Base-by-base conservation (phyloP, 768 basidiomycete genomes). In the Leucocoprinus leucothites region DNA sequence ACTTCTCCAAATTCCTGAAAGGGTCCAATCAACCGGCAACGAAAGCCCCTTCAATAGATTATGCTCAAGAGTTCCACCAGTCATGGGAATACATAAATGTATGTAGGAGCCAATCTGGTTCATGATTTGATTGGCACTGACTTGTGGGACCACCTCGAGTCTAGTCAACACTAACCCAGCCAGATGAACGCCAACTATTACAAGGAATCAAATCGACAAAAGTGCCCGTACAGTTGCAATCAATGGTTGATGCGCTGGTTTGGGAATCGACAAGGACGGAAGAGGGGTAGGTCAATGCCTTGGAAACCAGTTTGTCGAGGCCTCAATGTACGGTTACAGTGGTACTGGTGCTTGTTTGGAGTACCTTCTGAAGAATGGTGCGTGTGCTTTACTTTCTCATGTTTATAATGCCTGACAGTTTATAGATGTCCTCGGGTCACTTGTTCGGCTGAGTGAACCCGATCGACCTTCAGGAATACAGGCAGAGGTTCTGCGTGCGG, bases 401-500 rank as follows among this genome's bases (percentile, higher is more conserved):
- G 45, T 44, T 7, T 40, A 49, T 49, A 11, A 31, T 28, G 24
- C 51, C 38, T 57, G 46, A 57, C 58, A 13, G 13, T 57, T 56
- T 42, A 11, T 52, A 94, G 92, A 94, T 76, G 82, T 96, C 1
- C 74, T 98, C 22, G 85, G 86, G 0, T 84, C 82, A 1, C 85
- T 98, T 9, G 96, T 95, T 56, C 82, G 84, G 58, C 82, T 95
- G 24, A 93, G 91, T 64, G 89, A 94, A 64, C 68, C 80, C 0
- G 94, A 98, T 67, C 79, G 89, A 22, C 94, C 93, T 1, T 81
- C 83, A 40, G 96, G 94, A n/a, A 87, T 94, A 60, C 91, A 95
- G 67, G 91, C 87, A 40, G 90, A 94, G 65, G 91, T 96, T 11
- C 77, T 98, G 31, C 82, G 86, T 24, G 79, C 89, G 1, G 89